Conservation (phyloP, 495 filamentous ascomycete genomes). For the Coniosporium apollinis region DNA sequence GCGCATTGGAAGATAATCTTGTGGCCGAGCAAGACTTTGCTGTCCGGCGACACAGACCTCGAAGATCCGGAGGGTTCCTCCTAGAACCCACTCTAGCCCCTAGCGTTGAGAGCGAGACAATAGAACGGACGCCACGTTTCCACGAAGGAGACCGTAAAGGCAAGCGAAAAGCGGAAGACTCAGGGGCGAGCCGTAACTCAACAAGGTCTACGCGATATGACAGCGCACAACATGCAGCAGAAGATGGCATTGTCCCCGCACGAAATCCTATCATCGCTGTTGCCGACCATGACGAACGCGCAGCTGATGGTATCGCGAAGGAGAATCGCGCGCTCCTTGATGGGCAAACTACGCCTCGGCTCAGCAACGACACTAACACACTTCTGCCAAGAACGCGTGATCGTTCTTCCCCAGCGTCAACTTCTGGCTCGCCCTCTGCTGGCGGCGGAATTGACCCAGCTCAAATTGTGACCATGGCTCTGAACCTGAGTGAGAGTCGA, state of each 20-base stretch:
- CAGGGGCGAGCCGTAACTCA: background rate
- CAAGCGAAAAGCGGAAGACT: background rate
- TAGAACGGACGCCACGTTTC: background rate
- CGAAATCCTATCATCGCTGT: background rate
- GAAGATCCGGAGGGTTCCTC: slow-evolving; percentile 2
- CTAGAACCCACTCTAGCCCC: background rate
- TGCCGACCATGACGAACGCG: background rate
- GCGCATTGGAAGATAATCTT: background rate
- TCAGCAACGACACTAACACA: too few relatives aligned
- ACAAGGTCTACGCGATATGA: background rate
- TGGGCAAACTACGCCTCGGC: too few relatives aligned
- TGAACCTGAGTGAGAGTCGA: slow-evolving; percentile 75
- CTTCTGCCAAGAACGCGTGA: slow-evolving; percentile 2
- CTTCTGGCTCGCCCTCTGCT: too few relatives aligned
- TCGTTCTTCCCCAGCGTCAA: background rate
- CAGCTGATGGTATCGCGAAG: background rate
- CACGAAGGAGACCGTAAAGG: too few relatives aligned
- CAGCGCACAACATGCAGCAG: background rate
- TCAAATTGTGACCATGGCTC: slow-evolving; percentile 78
- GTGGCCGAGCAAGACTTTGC: background rate
- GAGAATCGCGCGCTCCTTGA: too few relatives aligned
- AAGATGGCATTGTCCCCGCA: background rate
- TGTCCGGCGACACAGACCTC: background rate
- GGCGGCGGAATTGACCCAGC: slow-evolving; percentile 63
- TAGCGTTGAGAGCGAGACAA: background rate